Conservation (phyloP, 2,329 filamentous ascomycete genomes). For the Fusarium tricinctum region DNA sequence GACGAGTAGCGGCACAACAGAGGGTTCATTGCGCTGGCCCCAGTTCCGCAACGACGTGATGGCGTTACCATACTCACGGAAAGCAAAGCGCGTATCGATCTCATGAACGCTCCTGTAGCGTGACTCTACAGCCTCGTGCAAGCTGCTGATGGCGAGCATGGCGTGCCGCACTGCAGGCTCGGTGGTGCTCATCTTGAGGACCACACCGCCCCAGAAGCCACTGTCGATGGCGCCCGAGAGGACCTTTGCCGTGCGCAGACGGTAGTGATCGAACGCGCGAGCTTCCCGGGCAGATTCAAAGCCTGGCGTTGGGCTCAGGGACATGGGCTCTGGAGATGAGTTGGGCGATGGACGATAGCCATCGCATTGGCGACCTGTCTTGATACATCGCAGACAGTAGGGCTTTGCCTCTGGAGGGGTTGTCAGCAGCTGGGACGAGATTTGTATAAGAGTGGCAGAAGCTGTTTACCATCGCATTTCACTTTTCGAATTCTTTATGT, state of each 20-base stretch:
- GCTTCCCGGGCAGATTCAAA: conserved; percentile 43
- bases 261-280: conserved; percentile 54
- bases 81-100: conserved; percentile 46
- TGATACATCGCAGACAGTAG: conserved; percentile 65
- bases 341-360: conserved; percentile 59
- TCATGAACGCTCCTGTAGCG: conserved; percentile 32
- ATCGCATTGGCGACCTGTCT: conserved; percentile 69
- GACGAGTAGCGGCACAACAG: conserved; percentile 57
- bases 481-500: conserved; percentile 25
- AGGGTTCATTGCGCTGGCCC: conserved; percentile 49
- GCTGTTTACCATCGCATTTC: conserved; percentile 28
- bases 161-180: conserved; percentile 65
- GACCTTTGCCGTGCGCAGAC: conserved; percentile 55
- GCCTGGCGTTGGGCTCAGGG: conserved; percentile 37
- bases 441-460: accelerated
- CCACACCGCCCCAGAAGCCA: conserved; percentile 61
- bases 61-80: conserved; percentile 62
- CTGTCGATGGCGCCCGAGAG: conserved; percentile 60
- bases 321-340: conserved; percentile 34
- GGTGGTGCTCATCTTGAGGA: conserved; percentile 60
- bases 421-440: neutral
- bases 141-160: conserved; percentile 63
- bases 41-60: conserved; percentile 60
- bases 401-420: conserved; percentile 61
- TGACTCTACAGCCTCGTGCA: conserved; percentile 57